Base-by-base conservation (phyloP, 2,329 filamentous ascomycete species). In the Aaosphaeria pasadenensis region DNA sequence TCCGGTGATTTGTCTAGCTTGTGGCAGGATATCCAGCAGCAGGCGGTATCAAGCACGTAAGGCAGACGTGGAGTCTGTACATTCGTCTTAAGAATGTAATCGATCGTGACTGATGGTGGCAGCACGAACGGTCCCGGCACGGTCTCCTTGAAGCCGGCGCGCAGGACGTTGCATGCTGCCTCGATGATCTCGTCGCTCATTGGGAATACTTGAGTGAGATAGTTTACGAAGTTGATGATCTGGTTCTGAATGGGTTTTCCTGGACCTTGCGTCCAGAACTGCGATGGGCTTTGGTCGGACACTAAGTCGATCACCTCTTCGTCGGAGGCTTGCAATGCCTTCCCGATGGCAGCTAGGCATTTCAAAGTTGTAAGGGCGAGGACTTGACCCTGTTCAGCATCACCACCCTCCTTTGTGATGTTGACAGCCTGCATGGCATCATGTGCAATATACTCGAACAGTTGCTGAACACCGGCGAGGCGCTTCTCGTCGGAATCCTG, bases 91-190 rank as follows among this genome's bases (percentile, higher is more conserved):
- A 79, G 75, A 42, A 94, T 76, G 63, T 88, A 87, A 39, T 83
- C 76, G 7, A 84, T 81, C n/a, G 88, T 82, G 53, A 83, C 77
- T 1, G 78, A 72, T 0, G 86, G 77, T 3, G 85, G 79, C 51
- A 95, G 83, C 6, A 91, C 88, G 58, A 94, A 92, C 1, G 88
- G 87, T 0, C 89, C 89, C 3, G 86, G 82, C 29, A 84, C 80
- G 0, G 77, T 80, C 66, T 95, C 89, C 1, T 85, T 85, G 60
- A 91, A 91, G 0, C 89, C 89, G 17, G 84, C 81, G 38, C 85
- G 82, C 43, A 92, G 77, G 42, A 91, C 81, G 48, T 77, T 78
- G 69, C 89, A 94, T 32, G 86, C 83, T 4, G 82, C 77, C 59
- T 91, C 88, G 24, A 87, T 78, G 7, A 89, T 79, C 55, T 91